Evolutionary conservation across 306 rosid genomes (phyloP), one percentile per base, ranked within the genome.

Genomic region (Dryas octopetala): DNA sequence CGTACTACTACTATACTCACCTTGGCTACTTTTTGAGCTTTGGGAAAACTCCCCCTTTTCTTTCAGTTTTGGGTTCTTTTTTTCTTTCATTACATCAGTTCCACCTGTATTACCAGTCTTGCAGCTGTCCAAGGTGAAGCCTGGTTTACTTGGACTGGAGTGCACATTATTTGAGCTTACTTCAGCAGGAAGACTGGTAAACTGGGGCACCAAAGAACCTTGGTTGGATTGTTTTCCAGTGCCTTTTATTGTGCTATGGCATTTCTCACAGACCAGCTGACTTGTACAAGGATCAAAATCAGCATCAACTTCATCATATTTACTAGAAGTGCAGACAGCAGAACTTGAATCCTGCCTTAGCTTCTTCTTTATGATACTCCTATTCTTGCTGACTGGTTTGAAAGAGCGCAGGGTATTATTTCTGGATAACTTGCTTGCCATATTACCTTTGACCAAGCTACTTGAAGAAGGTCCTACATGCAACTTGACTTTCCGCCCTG

Each of bases 1-100:
- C 4, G 98, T 90, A 82, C 98, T 89, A 83, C 93, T 91, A 80
- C 98, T 91, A 80, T 88, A 81, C 85, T 95, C 98, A 49, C 97
- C 95, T 80, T 88, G 96, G 78, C 98, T 94, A 78, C 96, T 90
- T 84, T 92, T 92, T 70, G 97, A 92, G 82, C 99, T 95, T 77
- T 89, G 97, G 15, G 99, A 95, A 82, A 91, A 88, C 57, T 94
- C 98, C 61, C 89, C 93, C 62, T 87, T 89, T 70, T 90, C 96
- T 66, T 83, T 86, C 74, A 84, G 75, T 81, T 79, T 92, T 62
- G 83, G 32, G 75, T 67, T 87, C 81, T 74, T 88, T 69, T 86
- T 90, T n/a, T 71, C 82, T 77, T 82, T 86, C 49, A 63, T 40
- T 11, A 78, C 75, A 16, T 70, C 80, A 59, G 77, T 80, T 81